Conservation (phyloP, 2,329 filamentous ascomycete species). For the Pseudogymnoascus sp. region DNA sequence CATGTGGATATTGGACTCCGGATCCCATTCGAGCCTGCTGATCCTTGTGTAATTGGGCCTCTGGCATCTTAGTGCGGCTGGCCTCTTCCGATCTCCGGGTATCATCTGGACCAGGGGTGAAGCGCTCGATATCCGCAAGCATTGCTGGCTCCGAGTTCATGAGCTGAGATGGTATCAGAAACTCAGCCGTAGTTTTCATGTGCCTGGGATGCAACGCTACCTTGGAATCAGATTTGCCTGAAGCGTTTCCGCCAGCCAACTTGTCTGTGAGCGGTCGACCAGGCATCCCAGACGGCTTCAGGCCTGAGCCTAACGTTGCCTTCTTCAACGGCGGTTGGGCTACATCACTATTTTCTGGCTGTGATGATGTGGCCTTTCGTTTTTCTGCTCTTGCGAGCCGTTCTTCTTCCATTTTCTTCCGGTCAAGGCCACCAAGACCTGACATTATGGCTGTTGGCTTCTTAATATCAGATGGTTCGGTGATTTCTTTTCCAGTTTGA, state of each 20-base stretch:
- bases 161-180: constrained; percentile 12
- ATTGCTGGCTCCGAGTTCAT: constrained; percentile 7
- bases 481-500: neutral
- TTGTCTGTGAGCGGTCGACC: neutral
- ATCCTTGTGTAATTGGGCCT: constrained; percentile 15
- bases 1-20: constrained; percentile 37
- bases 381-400: constrained; percentile 57
- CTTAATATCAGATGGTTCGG: neutral
- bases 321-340: neutral
- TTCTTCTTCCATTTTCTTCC: constrained; percentile 80
- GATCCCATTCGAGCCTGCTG: constrained; percentile 12
- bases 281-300: neutral
- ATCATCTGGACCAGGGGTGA: constrained; percentile 1
- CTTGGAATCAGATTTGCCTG: neutral
- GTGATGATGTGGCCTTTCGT: constrained; percentile 31
- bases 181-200: neutral
- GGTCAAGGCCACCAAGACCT: constrained; percentile 45
- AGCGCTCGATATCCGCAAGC: constrained; percentile 3
- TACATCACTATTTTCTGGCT: constrained; percentile 9
- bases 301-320: neutral
- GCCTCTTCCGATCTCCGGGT: neutral
- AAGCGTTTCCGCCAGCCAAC: neutral
- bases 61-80: neutral
- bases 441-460: neutral
- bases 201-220: constrained; percentile 3